phyloP scores from a whole-genome alignment of 2,329 filamentous ascomycete species.

The Colletotrichum tanaceti region DNA sequence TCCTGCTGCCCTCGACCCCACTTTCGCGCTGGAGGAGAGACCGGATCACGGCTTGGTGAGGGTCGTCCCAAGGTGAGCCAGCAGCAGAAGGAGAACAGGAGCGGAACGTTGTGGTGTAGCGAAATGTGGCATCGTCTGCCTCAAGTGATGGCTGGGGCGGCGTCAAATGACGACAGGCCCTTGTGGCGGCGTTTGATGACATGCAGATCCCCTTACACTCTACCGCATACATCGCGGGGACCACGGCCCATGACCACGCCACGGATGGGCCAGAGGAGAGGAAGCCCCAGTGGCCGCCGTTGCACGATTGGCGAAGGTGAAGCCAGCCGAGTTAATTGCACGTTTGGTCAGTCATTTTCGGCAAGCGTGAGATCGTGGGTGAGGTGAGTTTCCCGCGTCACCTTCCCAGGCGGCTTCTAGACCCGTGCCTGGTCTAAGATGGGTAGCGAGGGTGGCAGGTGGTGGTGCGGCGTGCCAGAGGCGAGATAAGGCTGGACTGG shows the following conservation, averaged over 20 bases:
- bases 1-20: neutral
- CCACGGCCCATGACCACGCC: constrained; percentile 13
- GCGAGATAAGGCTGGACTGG: neutral
- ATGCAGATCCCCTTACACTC: constrained; percentile 10
- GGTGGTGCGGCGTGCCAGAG: neutral
- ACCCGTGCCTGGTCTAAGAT: neutral
- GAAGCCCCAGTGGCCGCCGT: neutral
- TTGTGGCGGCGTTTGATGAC: constrained; percentile 29
- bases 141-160: constrained; percentile 25
- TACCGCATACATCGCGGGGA: neutral
- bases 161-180: constrained; percentile 20
- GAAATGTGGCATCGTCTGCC: constrained; percentile 5
- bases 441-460: neutral
- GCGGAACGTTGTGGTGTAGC: neutral
- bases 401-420: neutral
- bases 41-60: constrained; percentile 19
- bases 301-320: constrained; percentile 10
- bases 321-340: constrained; percentile 17
- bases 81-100: neutral
- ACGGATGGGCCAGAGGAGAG: constrained; percentile 14
- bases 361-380: constrained; percentile 1
- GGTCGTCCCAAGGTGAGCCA: constrained; percentile 28
- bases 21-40: constrained; percentile 13
- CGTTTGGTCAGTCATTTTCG: constrained; percentile 13
- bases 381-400: constrained; percentile 12